A percentile compares a stretch with the other conserved stretches of the same genome.
phyloP scores from a whole-genome alignment of 352 stramenopile species.

The Pythium aphanidermatum region DNA sequence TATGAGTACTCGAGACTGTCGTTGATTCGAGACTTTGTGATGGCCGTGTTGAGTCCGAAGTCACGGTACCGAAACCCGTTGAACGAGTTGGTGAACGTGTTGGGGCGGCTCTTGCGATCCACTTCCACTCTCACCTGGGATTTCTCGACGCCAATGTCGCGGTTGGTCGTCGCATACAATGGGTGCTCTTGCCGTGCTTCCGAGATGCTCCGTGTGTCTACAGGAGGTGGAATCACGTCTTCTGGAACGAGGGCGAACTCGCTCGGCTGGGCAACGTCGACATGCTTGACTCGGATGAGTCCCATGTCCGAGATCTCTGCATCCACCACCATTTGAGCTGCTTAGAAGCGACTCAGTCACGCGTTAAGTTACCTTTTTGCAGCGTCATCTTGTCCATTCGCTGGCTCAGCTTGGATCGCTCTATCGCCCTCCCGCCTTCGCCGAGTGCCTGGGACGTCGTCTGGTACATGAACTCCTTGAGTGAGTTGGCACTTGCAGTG shows the following conservation, averaged over 20 bases:
- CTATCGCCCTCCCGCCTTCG: slow-evolving; percentile 28
- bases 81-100: slow-evolving; percentile 80
- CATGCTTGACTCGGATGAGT: slow-evolving; percentile 38
- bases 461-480: slow-evolving; percentile 81
- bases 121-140: slow-evolving; percentile 63
- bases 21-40: slow-evolving; percentile 77
- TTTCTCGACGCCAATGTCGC: slow-evolving; percentile 72
- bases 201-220: slow-evolving; percentile 62
- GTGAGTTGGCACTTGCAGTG: not conserved
- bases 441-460: slow-evolving; percentile 53
- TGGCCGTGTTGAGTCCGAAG: slow-evolving; percentile 72
- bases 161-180: slow-evolving; percentile 65
- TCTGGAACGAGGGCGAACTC: slow-evolving; percentile 46
- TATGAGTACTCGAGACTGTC: slow-evolving; percentile 66
- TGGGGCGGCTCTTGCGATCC: slow-evolving; percentile 54
- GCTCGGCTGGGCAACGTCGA: slow-evolving; percentile 50
- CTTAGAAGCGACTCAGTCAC: not conserved
- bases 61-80: slow-evolving; percentile 82
- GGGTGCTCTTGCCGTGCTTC: slow-evolving; percentile 52
- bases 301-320: slow-evolving; percentile 54
- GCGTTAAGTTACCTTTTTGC: slow-evolving; percentile 40
- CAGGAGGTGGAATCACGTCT: slow-evolving; percentile 36
- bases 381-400: slow-evolving; percentile 71
- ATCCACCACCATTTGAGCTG: not conserved
- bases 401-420: slow-evolving; percentile 59